Evolutionary conservation across 495 filamentous ascomycete species (phyloP).

Genomic region (Trichoderma reesei): DNA sequence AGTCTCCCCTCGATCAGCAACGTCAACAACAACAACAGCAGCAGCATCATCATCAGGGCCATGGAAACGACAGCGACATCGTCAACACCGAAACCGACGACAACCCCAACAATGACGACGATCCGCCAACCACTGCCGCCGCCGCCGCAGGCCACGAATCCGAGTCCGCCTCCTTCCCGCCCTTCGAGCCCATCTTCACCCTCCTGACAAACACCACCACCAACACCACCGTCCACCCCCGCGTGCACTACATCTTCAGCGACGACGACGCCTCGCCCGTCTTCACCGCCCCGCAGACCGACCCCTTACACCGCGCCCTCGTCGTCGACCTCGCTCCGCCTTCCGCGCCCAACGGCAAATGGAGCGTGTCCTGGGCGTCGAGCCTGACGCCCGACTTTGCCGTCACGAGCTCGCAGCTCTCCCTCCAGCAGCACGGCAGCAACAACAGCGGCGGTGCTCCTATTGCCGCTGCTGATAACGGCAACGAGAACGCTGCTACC

Average conservation of each 20-base stretch:
- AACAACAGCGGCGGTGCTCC: conserved; percentile 12
- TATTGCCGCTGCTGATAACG: background rate
- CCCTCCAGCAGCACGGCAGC: conserved; percentile 29
- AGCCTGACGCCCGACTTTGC: conserved; percentile 40
- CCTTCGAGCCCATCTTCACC: conserved; percentile 58
- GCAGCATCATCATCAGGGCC: background rate
- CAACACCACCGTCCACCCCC: conserved; percentile 57
- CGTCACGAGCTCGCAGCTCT: conserved; percentile 31
- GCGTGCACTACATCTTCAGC: conserved; percentile 82
- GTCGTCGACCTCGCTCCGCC: conserved; percentile 43
- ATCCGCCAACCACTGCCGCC: background rate
- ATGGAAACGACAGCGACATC: background rate
- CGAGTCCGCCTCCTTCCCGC: conserved; percentile 18
- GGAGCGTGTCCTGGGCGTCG: conserved; percentile 37
- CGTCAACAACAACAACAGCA: background rate
- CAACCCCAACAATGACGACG: background rate
- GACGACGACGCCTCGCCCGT: conserved; percentile 48
- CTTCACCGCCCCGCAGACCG: conserved; percentile 10
- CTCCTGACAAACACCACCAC: conserved; percentile 47
- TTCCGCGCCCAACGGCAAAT: conserved; percentile 33
- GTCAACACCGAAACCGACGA: background rate
- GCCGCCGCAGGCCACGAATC: too few relatives aligned
- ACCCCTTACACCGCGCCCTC: conserved; percentile 40
- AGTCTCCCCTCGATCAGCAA: background rate
- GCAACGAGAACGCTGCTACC: conserved; percentile 11